Evolutionary conservation across 2,329 filamentous ascomycete genomes (phyloP).

Genomic region (Aspergillus transmontanensis): DNA sequence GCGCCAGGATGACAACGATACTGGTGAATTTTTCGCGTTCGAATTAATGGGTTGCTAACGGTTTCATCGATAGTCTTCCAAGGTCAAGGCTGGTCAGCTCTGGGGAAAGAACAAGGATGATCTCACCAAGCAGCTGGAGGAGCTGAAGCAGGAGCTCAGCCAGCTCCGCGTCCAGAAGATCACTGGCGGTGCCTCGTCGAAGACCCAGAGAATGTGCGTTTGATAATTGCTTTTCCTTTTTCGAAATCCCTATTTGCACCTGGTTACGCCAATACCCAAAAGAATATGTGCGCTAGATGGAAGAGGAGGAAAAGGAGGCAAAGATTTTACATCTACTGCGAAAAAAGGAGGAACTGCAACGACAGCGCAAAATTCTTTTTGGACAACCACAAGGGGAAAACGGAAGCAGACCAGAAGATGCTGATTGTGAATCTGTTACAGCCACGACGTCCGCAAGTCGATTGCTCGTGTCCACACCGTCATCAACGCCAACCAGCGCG

Average conservation of each 20-base stretch:
- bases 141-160: slow-evolving; percentile 94
- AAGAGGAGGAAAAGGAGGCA: slow-evolving; percentile 1
- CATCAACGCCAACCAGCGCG: slow-evolving; percentile 99
- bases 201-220: slow-evolving; percentile 96
- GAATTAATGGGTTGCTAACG: neutral
- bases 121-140: slow-evolving; percentile 89
- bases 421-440: slow-evolving; percentile 47
- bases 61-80: slow-evolving; percentile 56
- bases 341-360: slow-evolving; percentile 8
- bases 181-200: slow-evolving; percentile 84
- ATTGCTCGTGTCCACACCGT: slow-evolving; percentile 98
- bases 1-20: slow-evolving; percentile 9
- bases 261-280: neutral
- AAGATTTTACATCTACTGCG: slow-evolving; percentile 4
- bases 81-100: slow-evolving; percentile 94
- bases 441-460: slow-evolving; percentile 98
- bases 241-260: neutral
- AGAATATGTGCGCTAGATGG: neutral
- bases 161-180: slow-evolving; percentile 99
- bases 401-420: slow-evolving; percentile 11
- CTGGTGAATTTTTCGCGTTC: slow-evolving; percentile 23
- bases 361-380: neutral
- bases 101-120: slow-evolving; percentile 99
- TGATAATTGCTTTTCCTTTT: slow-evolving; percentile 17
- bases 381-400: neutral